These are phyloP conservation scores for Claviceps fusiformis DNA, from an alignment of 2,329 filamentous ascomycete genomes.

Conservation along the genomic window DNA sequence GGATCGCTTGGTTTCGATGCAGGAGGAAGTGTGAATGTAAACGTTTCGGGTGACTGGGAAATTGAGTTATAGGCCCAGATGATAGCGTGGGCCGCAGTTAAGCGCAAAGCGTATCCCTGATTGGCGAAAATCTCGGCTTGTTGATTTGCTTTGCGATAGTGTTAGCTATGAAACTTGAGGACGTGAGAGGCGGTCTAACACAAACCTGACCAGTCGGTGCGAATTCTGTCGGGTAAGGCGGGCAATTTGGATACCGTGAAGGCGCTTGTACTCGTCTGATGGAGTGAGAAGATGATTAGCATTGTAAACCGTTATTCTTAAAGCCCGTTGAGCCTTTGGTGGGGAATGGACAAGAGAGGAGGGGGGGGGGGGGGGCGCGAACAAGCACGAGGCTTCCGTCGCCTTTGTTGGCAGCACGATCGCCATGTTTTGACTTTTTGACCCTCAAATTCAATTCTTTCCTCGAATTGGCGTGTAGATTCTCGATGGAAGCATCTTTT, in stretches of 20 bases:
- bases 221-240: slow-evolving; percentile 65
- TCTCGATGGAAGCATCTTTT: slow-evolving; percentile 32
- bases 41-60: slow-evolving; percentile 58
- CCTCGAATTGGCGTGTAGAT: slow-evolving; percentile 23
- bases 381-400: slow-evolving; percentile 56
- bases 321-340: neutral
- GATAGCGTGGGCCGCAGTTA: slow-evolving; percentile 71
- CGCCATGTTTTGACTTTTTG: slow-evolving; percentile 49
- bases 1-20: slow-evolving; percentile 54
- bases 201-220: slow-evolving; percentile 52
- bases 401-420: slow-evolving; percentile 47
- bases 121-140: slow-evolving; percentile 52
- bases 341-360: slow-evolving; percentile 12
- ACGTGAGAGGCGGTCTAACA: slow-evolving; percentile 15
- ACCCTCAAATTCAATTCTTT: slow-evolving; percentile 46
- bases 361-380: slow-evolving; percentile 4
- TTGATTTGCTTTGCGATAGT: slow-evolving; percentile 36
- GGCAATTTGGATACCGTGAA: slow-evolving; percentile 79
- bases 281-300: slow-evolving; percentile 4
- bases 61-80: slow-evolving; percentile 79
- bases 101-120: slow-evolving; percentile 61
- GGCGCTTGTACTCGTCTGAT: slow-evolving; percentile 66
- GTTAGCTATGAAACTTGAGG: neutral
- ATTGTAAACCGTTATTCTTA: neutral
- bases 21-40: slow-evolving; percentile 67